Conservation (phyloP, 2,329 filamentous ascomycete species). For the Chalaropsis thielavioides region DNA sequence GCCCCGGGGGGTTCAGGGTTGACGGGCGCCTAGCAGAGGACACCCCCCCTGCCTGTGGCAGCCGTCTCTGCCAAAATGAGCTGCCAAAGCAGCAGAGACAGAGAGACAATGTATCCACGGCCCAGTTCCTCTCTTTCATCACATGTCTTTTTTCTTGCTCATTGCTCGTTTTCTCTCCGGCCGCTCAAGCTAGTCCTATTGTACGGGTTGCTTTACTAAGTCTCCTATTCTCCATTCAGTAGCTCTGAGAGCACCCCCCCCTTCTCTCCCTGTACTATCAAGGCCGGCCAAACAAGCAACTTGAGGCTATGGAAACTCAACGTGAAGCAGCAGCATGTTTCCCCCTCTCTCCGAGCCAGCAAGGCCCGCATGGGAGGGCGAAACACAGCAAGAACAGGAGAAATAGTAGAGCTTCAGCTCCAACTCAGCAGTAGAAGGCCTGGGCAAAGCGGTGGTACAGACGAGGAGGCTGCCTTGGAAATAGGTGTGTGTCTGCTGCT, state of each 20-base stretch:
- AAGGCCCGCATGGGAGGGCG: not conserved
- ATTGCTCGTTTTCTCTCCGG: not conserved
- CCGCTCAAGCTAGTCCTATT: not conserved
- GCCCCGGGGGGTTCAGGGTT: not conserved
- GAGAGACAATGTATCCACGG: not conserved
- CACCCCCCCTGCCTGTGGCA: not conserved
- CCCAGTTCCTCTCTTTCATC: not conserved
- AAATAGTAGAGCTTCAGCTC: not conserved
- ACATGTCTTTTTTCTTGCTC: not conserved
- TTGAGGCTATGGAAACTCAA: constrained; percentile 5
- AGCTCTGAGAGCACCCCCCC: not conserved
- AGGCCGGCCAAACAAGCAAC: not conserved
- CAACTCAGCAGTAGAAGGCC: not conserved
- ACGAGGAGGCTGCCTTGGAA: not conserved
- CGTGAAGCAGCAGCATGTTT: not conserved
- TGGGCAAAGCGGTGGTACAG: not conserved
- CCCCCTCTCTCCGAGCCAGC: not conserved
- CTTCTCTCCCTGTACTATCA: not conserved
- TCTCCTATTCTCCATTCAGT: not conserved
- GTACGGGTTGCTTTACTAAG: not conserved
- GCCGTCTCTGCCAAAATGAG: constrained; percentile 2
- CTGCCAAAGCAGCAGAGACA: not conserved
- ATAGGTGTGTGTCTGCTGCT: not conserved
- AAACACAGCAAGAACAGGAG: constrained; percentile 2
- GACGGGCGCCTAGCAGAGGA: not conserved